Evolutionary conservation across 1,139 yeast genomes (phyloP), one percentile per base, ranked within the genome.

Genomic region (Lodderomyces margitis): DNA sequence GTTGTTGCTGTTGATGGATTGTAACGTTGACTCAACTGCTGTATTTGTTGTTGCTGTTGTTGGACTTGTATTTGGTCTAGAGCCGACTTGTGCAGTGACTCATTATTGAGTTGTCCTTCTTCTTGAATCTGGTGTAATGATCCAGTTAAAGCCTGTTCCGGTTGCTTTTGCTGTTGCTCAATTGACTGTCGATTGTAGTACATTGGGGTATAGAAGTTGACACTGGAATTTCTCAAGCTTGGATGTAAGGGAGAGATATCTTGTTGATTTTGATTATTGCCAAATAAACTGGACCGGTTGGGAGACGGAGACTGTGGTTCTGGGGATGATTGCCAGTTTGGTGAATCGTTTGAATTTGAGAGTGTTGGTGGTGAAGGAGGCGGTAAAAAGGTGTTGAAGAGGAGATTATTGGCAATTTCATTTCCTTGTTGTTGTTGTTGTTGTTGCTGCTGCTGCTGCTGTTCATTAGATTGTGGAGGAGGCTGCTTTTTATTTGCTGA

Each of bases 281-380:
- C 50, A 32, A 43, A 47, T 12, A 45, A 35, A 21, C 32, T 24
- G n/a, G 52, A 43, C 36, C 49, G 47, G 5, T 40, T 45, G 15
- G 68, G 68, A 1, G 71, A 60, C 8, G 72, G 69, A 12, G 73
- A 62, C 48, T 53, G 61, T 21, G 75, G 75, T 42, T 71, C 75
- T 2, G 76, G 75, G 1, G 73, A 67, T 1, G 68, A 63, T 31
- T 66, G 64, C 59, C 63, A 61, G 23, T 66, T 70, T 1, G 72
- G 71, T 1, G 70, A 64, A 1, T 62, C 70, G 38, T 62, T 54
- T 4, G 65, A 55, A 11, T 28, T 28, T 12, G 38, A 36, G 39
- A 66, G 57, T 5, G 70, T 59, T 17, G 78, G 77, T 5, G 78
- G 70, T 4, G 70, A 71, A 4, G 76, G 77, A 10, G 75, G 75